Conservation (phyloP, 495 filamentous ascomycete species). For the Rusavskia elegans region DNA sequence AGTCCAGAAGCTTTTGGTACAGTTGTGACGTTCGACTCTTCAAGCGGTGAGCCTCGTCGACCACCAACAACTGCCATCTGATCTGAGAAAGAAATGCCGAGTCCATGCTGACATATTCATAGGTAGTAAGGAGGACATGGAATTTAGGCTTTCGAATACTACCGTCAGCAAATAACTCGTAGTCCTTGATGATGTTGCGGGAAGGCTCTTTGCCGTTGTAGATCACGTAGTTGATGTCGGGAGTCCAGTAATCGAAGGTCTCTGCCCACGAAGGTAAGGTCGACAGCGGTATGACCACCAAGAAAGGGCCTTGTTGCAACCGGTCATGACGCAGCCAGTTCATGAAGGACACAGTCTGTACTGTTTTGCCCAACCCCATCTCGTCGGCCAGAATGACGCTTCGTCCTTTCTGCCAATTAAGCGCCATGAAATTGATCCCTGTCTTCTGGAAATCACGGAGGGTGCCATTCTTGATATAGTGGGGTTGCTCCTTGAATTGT, state of each 20-base stretch:
- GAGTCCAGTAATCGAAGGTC: slow-evolving; percentile 92
- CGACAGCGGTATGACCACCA: slow-evolving; percentile 87
- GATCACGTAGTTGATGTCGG: slow-evolving; percentile 91
- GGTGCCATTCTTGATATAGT: slow-evolving; percentile 70
- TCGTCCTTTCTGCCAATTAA: slow-evolving; percentile 80
- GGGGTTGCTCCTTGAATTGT: slow-evolving; percentile 59
- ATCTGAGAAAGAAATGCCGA: slow-evolving; percentile 62
- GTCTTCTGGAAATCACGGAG: slow-evolving; percentile 89
- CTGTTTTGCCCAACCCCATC: slow-evolving; percentile 97
- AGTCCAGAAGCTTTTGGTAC: slow-evolving; percentile 69
- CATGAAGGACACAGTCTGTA: slow-evolving; percentile 92
- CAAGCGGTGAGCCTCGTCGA: slow-evolving; percentile 91
- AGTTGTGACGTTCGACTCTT: slow-evolving; percentile 93
- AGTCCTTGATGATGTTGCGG: slow-evolving; percentile 65
- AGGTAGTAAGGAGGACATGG: slow-evolving; percentile 87
- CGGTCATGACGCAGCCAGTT: slow-evolving; percentile 94
- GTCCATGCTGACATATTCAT: slow-evolving; percentile 82
- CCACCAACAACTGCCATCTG: slow-evolving; percentile 93
- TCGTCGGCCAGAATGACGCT: slow-evolving; percentile 97
- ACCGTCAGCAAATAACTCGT: slow-evolving; percentile 73
- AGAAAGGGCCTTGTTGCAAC: slow-evolving; percentile 80
- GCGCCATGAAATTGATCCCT: slow-evolving; percentile 84
- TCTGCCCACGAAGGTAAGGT: slow-evolving; percentile 97
- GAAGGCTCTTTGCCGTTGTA: slow-evolving; percentile 80
- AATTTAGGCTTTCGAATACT: slow-evolving; percentile 79